A percentile compares a stretch with the other conserved stretches of the same genome.
These are phyloP conservation scores for Mycosphaerelloides madeirae DNA, from an alignment of 2,329 filamentous ascomycete species.

Conservation along the genomic window DNA sequence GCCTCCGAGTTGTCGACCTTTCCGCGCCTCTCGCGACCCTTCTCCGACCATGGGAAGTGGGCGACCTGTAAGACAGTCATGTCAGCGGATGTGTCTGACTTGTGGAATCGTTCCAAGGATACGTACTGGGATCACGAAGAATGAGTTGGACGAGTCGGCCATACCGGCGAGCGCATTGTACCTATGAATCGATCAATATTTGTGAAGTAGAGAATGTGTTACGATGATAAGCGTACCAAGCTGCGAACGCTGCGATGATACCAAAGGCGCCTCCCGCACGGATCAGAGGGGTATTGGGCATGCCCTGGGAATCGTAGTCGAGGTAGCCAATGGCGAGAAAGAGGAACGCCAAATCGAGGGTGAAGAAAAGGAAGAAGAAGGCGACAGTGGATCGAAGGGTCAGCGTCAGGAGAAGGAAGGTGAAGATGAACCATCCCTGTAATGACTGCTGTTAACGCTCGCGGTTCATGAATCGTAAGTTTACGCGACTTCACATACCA, in stretches of 20 bases:
- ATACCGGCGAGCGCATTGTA: constrained; percentile 54
- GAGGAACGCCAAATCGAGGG: constrained; percentile 55
- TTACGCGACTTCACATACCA: constrained; percentile 33
- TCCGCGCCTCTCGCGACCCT: constrained; percentile 57
- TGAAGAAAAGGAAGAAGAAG: constrained; percentile 55
- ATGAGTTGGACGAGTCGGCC: constrained; percentile 58
- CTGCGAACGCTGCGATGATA: constrained; percentile 49
- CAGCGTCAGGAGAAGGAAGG: constrained; percentile 52
- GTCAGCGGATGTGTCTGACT: too few species aligned
- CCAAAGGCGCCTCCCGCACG: constrained; percentile 51
- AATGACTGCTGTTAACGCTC: neutral
- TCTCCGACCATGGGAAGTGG: constrained; percentile 92
- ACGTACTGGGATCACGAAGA: constrained; percentile 75
- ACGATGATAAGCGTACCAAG: constrained; percentile 38
- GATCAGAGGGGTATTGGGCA: constrained; percentile 44
- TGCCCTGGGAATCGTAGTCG: constrained; percentile 32
- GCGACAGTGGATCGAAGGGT: constrained; percentile 54
- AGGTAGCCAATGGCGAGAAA: constrained; percentile 54
- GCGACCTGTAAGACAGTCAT: constrained; percentile 35
- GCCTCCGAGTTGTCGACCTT: constrained; percentile 42
- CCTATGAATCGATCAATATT: constrained; percentile 12
- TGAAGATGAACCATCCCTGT: constrained; percentile 56
- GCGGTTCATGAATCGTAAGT: neutral
- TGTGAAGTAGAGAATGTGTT: neutral
- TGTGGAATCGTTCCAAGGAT: constrained; percentile 35